Evolutionary conservation across 2,329 filamentous ascomycete genomes (phyloP).

Genomic region (Ophiocordyceps unilateralis): DNA sequence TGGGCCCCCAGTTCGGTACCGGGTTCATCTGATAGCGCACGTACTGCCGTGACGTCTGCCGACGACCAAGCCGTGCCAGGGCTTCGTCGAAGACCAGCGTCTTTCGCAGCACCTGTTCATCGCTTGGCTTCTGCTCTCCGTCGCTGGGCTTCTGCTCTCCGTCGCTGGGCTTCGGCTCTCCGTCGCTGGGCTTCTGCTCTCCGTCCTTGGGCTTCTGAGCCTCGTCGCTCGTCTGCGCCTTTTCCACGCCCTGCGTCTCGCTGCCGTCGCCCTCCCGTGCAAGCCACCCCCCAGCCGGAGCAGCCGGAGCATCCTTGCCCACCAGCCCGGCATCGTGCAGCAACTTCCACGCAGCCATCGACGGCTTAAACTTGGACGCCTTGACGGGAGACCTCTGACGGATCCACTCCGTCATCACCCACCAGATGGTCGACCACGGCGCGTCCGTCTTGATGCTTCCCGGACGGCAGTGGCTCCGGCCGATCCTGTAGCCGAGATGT

Average conservation of each 20-base stretch:
- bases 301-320: slow-evolving; percentile 12
- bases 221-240: slow-evolving; percentile 4
- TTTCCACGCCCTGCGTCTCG: slow-evolving; percentile 3
- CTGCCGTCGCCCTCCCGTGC: slow-evolving; percentile 7
- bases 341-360: slow-evolving; percentile 56
- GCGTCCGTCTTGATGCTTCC: slow-evolving; percentile 91
- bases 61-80: slow-evolving; percentile 58
- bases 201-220: slow-evolving; percentile 3
- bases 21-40: slow-evolving; percentile 86
- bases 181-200: too few species aligned
- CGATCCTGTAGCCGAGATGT: slow-evolving; percentile 64
- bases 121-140: slow-evolving; percentile 5
- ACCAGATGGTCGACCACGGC: slow-evolving; percentile 79
- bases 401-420: slow-evolving; percentile 84
- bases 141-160: slow-evolving; percentile 7
- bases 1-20: slow-evolving; percentile 82
- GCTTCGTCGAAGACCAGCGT: slow-evolving; percentile 57
- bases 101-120: slow-evolving; percentile 32
- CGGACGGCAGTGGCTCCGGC: slow-evolving; percentile 74
- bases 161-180: too few species aligned
- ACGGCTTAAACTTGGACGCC: slow-evolving; percentile 48
- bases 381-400: slow-evolving; percentile 67
- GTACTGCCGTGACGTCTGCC: slow-evolving; percentile 48
- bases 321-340: slow-evolving; percentile 26
- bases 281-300: slow-evolving; percentile 7